phyloP scores from a whole-genome alignment of 2,329 filamentous ascomycete genomes.

The Canariomyces notabilis region DNA sequence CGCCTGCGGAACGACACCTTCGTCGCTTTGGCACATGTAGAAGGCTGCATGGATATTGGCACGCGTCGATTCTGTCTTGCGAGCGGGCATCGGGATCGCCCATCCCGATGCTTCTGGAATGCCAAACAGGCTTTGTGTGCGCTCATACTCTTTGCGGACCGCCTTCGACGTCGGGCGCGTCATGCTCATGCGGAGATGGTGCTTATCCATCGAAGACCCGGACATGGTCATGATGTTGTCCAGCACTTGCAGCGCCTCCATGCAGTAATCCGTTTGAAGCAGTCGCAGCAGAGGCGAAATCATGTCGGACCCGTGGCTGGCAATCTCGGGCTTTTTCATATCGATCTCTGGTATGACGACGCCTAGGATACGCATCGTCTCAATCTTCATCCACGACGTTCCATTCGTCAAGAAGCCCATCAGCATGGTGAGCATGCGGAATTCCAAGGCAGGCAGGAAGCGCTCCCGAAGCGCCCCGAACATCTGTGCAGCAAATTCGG shows the following conservation, averaged over 20 bases:
- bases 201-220: conserved; percentile 84
- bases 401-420: conserved; percentile 89
- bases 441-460: conserved; percentile 79
- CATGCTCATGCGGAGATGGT: conserved; percentile 98
- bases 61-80: conserved; percentile 79
- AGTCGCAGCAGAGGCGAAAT: conserved; percentile 88
- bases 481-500: conserved; percentile 72
- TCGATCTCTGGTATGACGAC: conserved; percentile 84
- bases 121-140: conserved; percentile 89
- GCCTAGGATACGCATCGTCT: conserved; percentile 86
- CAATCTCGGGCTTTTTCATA: conserved; percentile 86
- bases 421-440: conserved; percentile 80
- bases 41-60: conserved; percentile 94
- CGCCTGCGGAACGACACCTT: conserved; percentile 53
- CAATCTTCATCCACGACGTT: conserved; percentile 82
- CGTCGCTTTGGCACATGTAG: conserved; percentile 77
- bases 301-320: conserved; percentile 85
- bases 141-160: conserved; percentile 89
- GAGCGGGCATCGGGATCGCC: conserved; percentile 90
- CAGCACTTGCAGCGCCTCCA: conserved; percentile 83
- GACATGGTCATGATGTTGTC: conserved; percentile 96
- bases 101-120: conserved; percentile 94
- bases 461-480: conserved; percentile 68
- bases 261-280: conserved; percentile 88
- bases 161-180: conserved; percentile 78